These are phyloP conservation scores for Neocallimastix lanati DNA, from an alignment of 192 early-diverging fungal species.

Conservation along the genomic window DNA sequence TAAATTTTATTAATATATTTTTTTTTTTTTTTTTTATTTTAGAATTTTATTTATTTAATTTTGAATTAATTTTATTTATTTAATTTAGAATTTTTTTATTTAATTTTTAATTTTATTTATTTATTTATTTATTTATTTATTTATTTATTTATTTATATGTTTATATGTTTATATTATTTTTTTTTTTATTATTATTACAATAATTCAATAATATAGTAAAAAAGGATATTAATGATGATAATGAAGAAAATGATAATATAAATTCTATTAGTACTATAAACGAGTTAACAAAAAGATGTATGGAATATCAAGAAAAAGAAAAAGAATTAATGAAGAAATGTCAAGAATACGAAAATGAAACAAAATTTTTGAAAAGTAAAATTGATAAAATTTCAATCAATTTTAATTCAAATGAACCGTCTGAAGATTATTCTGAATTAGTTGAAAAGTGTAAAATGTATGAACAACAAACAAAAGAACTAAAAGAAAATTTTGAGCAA, in stretches of 20 bases:
- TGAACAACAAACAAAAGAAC: background rate
- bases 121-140: too few relatives aligned
- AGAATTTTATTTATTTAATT: background rate
- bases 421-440: background rate
- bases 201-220: background rate
- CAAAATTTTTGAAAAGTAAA: too few relatives aligned
- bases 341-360: background rate
- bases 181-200: too few relatives aligned
- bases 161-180: too few relatives aligned
- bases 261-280: background rate
- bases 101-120: background rate
- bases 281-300: background rate
- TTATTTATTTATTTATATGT: too few relatives aligned
- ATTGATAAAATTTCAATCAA: too few relatives aligned
- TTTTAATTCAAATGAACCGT: background rate
- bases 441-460: background rate
- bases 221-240: background rate
- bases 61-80: too few relatives aligned
- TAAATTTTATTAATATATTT: background rate
- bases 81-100: background rate
- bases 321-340: background rate
- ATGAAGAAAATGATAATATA: too few relatives aligned
- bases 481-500: background rate
- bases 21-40: background rate
- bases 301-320: background rate